Evolutionary conservation across 2,329 filamentous ascomycete genomes (phyloP).

Genomic region (Atkinsonella hypoxylon): DNA sequence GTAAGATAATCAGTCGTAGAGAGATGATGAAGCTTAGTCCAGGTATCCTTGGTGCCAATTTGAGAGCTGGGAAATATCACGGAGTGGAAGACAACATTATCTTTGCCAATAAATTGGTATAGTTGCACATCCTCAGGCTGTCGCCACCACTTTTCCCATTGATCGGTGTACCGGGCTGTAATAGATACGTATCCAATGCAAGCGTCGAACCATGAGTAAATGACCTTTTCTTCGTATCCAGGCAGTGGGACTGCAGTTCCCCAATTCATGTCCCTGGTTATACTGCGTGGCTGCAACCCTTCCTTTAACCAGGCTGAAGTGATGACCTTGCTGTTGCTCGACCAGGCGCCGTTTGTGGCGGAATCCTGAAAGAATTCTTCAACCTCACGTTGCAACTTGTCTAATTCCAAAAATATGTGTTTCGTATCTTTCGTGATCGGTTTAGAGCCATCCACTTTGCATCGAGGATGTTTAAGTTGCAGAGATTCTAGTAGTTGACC

Average conservation of each 20-base stretch:
- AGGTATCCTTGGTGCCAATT: conserved; percentile 63
- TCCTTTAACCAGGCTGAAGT: conserved; percentile 63
- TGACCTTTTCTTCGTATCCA: conserved; percentile 44
- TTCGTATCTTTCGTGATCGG: conserved; percentile 69
- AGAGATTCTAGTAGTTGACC: conserved; percentile 54
- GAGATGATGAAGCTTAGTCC: conserved; percentile 71
- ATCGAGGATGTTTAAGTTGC: conserved; percentile 63
- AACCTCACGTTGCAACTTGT: conserved; percentile 61
- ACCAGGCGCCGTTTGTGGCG: conserved; percentile 59
- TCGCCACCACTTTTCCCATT: conserved; percentile 83
- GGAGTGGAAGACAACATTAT: conserved; percentile 57
- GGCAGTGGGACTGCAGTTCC: conserved; percentile 40
- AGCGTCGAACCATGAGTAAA: conserved; percentile 79
- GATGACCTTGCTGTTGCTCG: conserved; percentile 56
- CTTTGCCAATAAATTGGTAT: conserved; percentile 81
- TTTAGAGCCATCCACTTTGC: conserved; percentile 69
- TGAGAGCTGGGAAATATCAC: conserved; percentile 74
- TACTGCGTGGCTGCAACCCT: conserved; percentile 67
- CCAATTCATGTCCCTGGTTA: conserved; percentile 79
- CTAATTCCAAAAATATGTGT: conserved; percentile 69
- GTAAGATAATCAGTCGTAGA: conserved; percentile 68
- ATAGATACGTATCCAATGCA: conserved; percentile 82
- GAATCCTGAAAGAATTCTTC: conserved; percentile 60
- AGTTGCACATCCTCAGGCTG: conserved; percentile 63
- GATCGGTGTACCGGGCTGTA: conserved; percentile 64